These are phyloP conservation scores for Suhomyces sp. DNA, from an alignment of 805 yeast species.

Conservation along the genomic window DNA sequence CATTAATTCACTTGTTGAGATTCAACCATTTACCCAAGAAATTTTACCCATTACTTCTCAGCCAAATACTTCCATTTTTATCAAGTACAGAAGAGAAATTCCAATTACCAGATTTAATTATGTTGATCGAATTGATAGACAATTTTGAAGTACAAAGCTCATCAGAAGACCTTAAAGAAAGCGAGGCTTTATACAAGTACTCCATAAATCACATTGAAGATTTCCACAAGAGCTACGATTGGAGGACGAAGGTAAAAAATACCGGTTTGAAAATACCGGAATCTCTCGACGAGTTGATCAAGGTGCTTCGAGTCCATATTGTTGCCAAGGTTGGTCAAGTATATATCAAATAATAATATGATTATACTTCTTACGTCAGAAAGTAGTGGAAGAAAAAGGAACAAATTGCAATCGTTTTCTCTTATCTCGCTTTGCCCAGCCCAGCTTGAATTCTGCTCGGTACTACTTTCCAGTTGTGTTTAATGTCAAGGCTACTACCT, in stretches of 20 bases:
- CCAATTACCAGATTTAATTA: constrained; percentile 30
- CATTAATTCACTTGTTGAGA: constrained; percentile 47
- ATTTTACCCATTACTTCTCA: constrained; percentile 46
- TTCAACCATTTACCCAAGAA: constrained; percentile 46
- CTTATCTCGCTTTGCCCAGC: too few relatives aligned
- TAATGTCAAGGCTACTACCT: too few relatives aligned
- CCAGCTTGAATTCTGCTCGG: too few relatives aligned
- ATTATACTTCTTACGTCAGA: not conserved
- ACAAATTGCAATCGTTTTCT: too few relatives aligned
- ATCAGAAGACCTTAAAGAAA: constrained; percentile 25
- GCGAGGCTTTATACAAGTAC: constrained; percentile 30
- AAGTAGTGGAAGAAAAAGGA: too few relatives aligned
- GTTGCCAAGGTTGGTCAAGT: constrained; percentile 34
- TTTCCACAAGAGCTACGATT: constrained; percentile 26
- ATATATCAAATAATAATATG: constrained; percentile 20
- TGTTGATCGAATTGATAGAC: constrained; percentile 40
- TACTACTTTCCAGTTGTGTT: too few relatives aligned
- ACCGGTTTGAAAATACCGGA: constrained; percentile 20
- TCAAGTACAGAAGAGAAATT: constrained; percentile 10
- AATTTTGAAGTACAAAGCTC: constrained; percentile 26
- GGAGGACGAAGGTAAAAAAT: constrained; percentile 29
- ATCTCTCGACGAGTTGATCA: constrained; percentile 23
- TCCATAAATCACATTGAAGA: constrained; percentile 22
- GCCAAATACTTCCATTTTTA: constrained; percentile 48
- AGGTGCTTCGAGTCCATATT: constrained; percentile 30